phyloP scores from a whole-genome alignment of 2,329 filamentous ascomycete species.

The Teratosphaeria pseudoeucalypti region DNA sequence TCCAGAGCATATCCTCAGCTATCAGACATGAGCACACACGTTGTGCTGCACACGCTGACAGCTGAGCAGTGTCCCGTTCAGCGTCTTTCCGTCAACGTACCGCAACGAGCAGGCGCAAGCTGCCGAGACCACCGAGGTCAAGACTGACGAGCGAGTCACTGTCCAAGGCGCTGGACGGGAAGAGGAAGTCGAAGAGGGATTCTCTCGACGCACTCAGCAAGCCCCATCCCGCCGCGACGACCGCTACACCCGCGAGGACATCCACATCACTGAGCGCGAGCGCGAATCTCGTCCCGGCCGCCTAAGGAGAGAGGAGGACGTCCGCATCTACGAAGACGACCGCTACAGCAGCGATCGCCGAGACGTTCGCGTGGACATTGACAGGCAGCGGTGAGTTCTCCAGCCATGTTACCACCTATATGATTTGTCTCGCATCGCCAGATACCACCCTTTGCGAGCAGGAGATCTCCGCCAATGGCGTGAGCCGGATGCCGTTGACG shows the following conservation, averaged over 20 bases:
- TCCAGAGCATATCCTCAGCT: not conserved
- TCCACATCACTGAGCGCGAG: constrained; percentile 73
- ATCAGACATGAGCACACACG: not conserved
- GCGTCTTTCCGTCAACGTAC: constrained; percentile 99
- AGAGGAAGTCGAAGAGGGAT: constrained; percentile 32
- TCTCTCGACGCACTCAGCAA: constrained; percentile 53
- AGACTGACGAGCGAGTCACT: constrained; percentile 84
- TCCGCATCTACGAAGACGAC: constrained; percentile 27
- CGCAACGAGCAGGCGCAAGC: constrained; percentile 54
- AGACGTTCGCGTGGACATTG: constrained; percentile 24
- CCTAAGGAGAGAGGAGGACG: constrained; percentile 32
- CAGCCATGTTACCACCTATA: not conserved
- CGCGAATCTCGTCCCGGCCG: constrained; percentile 54
- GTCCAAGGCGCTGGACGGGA: constrained; percentile 88
- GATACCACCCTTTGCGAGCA: not conserved
- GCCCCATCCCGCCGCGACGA: constrained; percentile 55
- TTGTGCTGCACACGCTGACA: not conserved
- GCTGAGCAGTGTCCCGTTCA: constrained; percentile 67
- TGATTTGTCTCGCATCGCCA: not conserved
- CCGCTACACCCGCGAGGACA: constrained; percentile 67
- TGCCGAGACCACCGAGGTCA: constrained; percentile 55
- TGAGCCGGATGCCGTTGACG: not conserved
- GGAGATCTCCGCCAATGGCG: not conserved
- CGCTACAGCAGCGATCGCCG: constrained; percentile 22
- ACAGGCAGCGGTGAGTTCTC: constrained; percentile 41